Evolutionary conservation across 1,284 basidiomycete species (phyloP).

Genomic region (Tylopilus sp.): DNA sequence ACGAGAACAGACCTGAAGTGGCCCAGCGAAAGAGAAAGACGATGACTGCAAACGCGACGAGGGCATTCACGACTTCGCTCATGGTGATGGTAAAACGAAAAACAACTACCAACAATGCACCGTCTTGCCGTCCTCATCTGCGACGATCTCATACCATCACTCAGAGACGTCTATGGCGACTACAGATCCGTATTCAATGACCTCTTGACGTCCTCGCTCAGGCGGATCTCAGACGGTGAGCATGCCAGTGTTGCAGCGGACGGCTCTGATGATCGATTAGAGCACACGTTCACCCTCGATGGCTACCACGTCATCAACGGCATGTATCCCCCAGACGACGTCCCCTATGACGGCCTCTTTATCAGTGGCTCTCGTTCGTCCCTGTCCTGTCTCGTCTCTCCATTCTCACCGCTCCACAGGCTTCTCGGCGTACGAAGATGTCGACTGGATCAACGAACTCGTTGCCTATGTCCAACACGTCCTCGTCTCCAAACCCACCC

Average conservation of each 20-base stretch:
- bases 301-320: conserved; percentile 66
- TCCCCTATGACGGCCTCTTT: conserved; percentile 68
- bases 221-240: conserved; percentile 17
- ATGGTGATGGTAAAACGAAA: conserved; percentile 48
- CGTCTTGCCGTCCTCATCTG: conserved; percentile 37
- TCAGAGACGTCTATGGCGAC: conserved; percentile 27
- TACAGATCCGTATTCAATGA: conserved; percentile 26
- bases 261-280: neutral
- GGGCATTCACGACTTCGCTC: conserved; percentile 83
- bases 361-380: conserved; percentile 75
- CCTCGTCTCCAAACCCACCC: conserved; percentile 57
- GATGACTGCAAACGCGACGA: conserved; percentile 84
- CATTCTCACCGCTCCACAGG: conserved; percentile 45
- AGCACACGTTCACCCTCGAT: conserved; percentile 54
- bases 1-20: conserved; percentile 62
- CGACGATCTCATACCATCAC: conserved; percentile 15
- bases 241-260: neutral
- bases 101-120: neutral
- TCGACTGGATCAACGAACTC: conserved; percentile 81
- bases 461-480: conserved; percentile 65
- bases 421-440: conserved; percentile 74
- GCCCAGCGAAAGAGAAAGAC: conserved; percentile 81
- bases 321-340: conserved; percentile 64
- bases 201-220: conserved; percentile 32
- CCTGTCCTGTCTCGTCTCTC: neutral